phyloP scores from a whole-genome alignment of 306 rosid species.

The Cicer chorassanicum region DNA sequence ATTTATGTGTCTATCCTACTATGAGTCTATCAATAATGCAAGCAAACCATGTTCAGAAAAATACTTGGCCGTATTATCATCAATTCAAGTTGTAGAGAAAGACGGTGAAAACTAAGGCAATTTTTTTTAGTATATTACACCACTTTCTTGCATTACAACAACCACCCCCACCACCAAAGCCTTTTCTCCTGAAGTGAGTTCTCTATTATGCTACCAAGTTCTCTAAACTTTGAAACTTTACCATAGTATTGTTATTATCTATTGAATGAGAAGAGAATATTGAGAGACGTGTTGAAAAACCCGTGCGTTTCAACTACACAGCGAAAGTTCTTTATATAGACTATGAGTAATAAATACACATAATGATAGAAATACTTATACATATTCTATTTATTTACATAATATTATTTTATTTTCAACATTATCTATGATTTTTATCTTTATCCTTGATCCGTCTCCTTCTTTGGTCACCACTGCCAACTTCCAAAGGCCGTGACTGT shows the following conservation, averaged over 20 bases:
- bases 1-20: background rate
- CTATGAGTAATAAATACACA: too few relatives aligned
- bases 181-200: too few relatives aligned
- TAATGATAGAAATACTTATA: too few relatives aligned
- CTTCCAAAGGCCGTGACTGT: background rate
- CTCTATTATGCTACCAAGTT: background rate
- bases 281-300: too few relatives aligned
- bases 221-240: background rate
- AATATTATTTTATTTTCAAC: too few relatives aligned
- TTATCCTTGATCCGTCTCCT: background rate
- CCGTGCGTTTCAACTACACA: too few relatives aligned
- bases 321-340: too few relatives aligned
- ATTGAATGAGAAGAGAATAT: background rate
- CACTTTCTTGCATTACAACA: background rate
- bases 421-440: background rate
- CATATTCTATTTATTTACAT: too few relatives aligned
- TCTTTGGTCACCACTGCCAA: background rate
- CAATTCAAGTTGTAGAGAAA: conserved; percentile 15
- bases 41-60: conserved; percentile 6
- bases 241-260: background rate
- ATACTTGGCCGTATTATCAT: conserved; percentile 12
- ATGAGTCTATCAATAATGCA: background rate
- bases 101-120: background rate
- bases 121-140: background rate
- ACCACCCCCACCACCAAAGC: background rate